Evolutionary conservation across 257 asterid genomes (phyloP), one percentile per base, ranked within the genome.

Genomic region (Parsonsia alboflavescens): DNA sequence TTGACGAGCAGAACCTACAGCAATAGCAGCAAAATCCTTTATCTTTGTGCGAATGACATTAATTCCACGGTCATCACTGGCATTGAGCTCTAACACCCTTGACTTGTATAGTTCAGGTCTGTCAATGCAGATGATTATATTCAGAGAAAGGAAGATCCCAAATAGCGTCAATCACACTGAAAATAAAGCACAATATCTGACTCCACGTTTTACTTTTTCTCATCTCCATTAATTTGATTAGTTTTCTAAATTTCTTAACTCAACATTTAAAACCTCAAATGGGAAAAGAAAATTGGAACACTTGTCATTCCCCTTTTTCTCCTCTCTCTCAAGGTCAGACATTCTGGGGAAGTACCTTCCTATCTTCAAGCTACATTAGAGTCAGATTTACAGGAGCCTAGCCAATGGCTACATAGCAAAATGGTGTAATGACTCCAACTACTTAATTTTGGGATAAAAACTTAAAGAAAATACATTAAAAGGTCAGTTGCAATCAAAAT

Each of bases 11-110:
- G 96, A 59, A 79, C 97, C 97, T 68, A 92, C 97, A 82, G 99
- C 97, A 80, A 92, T 95, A 61, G 96, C 97, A 73, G 97, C 97
- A 80, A 93, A 93, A 81, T 90, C 87, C 76, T 93, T 91, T 52
- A 94, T 94, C 80, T 94, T 94, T 24, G 99, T 94, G n/a, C 99
- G 97, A 73, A 94, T 97, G 58, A 94, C 96, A 85, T 94, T 94
- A 79, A 94, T 94, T 72, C 99, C 99, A 76, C 97, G 97, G 80
- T 94, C 97, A 80, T 94, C 99, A 79, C 99, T 94, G 79, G 99
- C 99, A 89, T 94, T 94, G 71, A 94, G 91, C 89, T 94, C 99
- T 81, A 94, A 83, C 36, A 94, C 99, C 85, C 97, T 90, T 16
- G 97, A 83, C 86, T 85, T 89, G 86, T 94, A 94, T 45, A 94